Evolutionary conservation across 257 asterid genomes (phyloP).

Genomic region (Craterostigma plantagineum): DNA sequence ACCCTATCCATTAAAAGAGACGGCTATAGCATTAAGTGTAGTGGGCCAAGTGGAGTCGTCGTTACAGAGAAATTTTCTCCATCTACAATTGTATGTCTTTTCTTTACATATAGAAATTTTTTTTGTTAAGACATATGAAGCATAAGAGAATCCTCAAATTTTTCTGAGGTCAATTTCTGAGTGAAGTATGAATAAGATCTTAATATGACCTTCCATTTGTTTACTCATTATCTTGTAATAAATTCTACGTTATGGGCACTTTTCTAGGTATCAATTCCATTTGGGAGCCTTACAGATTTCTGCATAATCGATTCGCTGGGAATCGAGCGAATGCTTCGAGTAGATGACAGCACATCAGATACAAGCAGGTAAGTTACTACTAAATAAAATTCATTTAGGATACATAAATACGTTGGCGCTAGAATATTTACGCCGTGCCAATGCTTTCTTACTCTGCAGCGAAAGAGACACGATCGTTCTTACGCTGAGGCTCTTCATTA

Average conservation of each 20-base stretch:
- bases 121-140: no score
- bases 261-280: constrained; percentile 1
- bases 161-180: no score
- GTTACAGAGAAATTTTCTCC: constrained; percentile 62
- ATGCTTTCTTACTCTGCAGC: constrained; percentile 1
- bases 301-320: constrained; percentile 1
- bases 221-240: no score
- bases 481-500: constrained; percentile 4
- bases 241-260: neutral
- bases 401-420: no score
- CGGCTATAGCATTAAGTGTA: constrained; percentile 76
- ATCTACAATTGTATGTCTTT: constrained; percentile 47
- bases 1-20: constrained; percentile 69
- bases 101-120: no score
- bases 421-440: no score
- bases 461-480: constrained; percentile 5
- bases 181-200: no score
- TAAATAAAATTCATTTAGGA: no score
- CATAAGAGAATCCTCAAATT: no score
- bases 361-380: constrained; percentile 2
- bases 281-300: constrained; percentile 1
- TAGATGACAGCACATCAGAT: neutral
- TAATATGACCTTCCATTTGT: no score
- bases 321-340: neutral
- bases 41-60: constrained; percentile 55